A percentile compares a stretch with the other conserved stretches of the same genome.
Conservation (phyloP, 2,329 filamentous ascomycete species). For the Coleophoma crateriformis region DNA sequence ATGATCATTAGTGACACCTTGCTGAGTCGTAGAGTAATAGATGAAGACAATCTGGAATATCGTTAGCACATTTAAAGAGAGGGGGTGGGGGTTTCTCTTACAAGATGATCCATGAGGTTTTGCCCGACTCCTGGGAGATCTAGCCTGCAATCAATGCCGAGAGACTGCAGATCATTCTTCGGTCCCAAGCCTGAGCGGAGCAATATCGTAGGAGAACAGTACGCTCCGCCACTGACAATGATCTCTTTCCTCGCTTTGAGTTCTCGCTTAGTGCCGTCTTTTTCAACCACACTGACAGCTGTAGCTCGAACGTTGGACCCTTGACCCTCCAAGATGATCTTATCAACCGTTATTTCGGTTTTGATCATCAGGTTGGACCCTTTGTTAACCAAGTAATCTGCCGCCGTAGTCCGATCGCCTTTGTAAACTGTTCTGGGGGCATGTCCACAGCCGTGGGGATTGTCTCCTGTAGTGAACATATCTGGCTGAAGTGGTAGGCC, state of each 20-base stretch:
- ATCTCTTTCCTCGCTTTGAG: slow-evolving; percentile 40
- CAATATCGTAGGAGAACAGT: slow-evolving; percentile 46
- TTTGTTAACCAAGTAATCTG: slow-evolving; percentile 42
- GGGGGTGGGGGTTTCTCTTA: slow-evolving; percentile 25
- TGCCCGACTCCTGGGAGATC: slow-evolving; percentile 46
- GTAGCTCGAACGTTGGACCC: slow-evolving; percentile 34
- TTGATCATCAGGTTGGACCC: slow-evolving; percentile 32
- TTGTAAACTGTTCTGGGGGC: slow-evolving; percentile 45
- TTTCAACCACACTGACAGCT: slow-evolving; percentile 36
- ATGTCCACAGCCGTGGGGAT: slow-evolving; percentile 50
- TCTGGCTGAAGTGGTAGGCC: slow-evolving; percentile 50
- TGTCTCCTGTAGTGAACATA: slow-evolving; percentile 51
- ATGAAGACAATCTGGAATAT: slow-evolving; percentile 46
- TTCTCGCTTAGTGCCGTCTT: slow-evolving; percentile 30
- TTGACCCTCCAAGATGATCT: slow-evolving; percentile 37
- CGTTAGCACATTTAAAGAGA: slow-evolving; percentile 4
- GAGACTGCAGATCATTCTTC: slow-evolving; percentile 29
- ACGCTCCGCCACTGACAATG: slow-evolving; percentile 40
- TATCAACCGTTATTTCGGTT: slow-evolving; percentile 45
- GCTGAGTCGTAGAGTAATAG: slow-evolving; percentile 51
- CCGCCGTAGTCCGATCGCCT: slow-evolving; percentile 45
- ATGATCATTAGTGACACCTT: slow-evolving; percentile 48
- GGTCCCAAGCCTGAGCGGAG: slow-evolving; percentile 48
- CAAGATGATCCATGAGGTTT: slow-evolving; percentile 46
- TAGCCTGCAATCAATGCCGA: slow-evolving; percentile 18